A percentile compares a stretch with the other conserved stretches of the same genome.
phyloP scores from a whole-genome alignment of 345 rosid species.

The Draba incana region DNA sequence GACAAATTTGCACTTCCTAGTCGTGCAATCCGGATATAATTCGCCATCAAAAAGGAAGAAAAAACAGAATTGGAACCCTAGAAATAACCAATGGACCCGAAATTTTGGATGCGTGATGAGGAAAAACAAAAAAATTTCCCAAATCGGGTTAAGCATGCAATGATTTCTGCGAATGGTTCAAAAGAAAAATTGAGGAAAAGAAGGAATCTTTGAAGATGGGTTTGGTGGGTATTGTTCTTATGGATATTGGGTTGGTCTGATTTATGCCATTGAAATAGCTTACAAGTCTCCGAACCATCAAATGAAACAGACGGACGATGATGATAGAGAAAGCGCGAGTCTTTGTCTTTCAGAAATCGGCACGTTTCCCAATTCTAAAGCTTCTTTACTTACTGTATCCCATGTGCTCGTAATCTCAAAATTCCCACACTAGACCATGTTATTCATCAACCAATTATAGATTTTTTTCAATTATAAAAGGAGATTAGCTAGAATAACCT shows the following conservation, averaged over 20 bases:
- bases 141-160: constrained; percentile 35
- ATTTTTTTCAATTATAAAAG: not conserved
- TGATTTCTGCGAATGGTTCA: not conserved
- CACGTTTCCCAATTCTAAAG: constrained; percentile 29
- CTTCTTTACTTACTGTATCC: not conserved
- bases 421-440: not conserved
- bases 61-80: not conserved
- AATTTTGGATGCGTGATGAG: not conserved
- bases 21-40: constrained; percentile 51
- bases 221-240: constrained; percentile 15
- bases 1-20: constrained; percentile 39
- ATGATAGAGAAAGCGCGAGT: constrained; percentile 29
- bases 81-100: constrained; percentile 2
- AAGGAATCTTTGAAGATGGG: constrained; percentile 24
- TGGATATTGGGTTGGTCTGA: constrained; percentile 2
- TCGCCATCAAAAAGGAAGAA: constrained; percentile 42
- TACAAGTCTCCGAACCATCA: constrained; percentile 38
- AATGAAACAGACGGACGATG: constrained; percentile 34
- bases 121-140: constrained; percentile 3
- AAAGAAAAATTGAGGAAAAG: constrained; percentile 2
- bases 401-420: constrained; percentile 15
- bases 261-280: constrained; percentile 34
- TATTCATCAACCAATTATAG: not conserved
- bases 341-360: constrained; percentile 30
- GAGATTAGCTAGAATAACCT: no score